Conservation (phyloP, 148 eudicot species). For the Limonium bicolor region DNA sequence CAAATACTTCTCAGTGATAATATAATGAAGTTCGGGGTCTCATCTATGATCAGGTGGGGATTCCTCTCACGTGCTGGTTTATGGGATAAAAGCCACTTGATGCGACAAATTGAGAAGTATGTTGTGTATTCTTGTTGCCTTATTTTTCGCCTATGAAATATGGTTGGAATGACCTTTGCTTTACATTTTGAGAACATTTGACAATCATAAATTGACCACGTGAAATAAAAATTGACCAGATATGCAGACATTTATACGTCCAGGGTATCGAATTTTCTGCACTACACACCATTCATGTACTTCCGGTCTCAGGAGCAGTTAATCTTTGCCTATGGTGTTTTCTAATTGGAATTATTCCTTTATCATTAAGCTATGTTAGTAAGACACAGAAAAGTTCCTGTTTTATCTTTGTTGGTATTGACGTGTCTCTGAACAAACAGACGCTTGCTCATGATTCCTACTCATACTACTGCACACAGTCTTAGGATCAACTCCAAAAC, state of each 20-base stretch:
- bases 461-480: conserved; percentile 30
- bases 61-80: conserved; percentile 94
- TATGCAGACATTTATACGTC: conserved; percentile 99
- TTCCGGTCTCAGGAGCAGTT: conserved; percentile 97
- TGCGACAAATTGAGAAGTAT: conserved; percentile 97
- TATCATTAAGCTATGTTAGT: neutral
- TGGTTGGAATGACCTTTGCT: neutral
- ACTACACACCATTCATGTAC: conserved; percentile 94
- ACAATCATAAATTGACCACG: neutral
- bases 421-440: too few relatives aligned
- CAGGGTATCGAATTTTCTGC: conserved; percentile 87
- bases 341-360: neutral
- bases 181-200: neutral
- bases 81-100: conserved; percentile 97
- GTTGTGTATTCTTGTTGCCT: conserved; percentile 8
- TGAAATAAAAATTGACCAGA: conserved; percentile 41
- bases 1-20: too few relatives aligned
- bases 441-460: conserved; percentile 88
- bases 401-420: conserved; percentile 8
- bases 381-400: neutral
- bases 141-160: too few relatives aligned
- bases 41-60: conserved; percentile 98
- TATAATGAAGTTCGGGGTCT: too few relatives aligned
- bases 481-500: conserved; percentile 11
- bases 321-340: neutral